Base-by-base conservation (phyloP, 768 basidiomycete genomes). In the Termitomyces sp. region DNA sequence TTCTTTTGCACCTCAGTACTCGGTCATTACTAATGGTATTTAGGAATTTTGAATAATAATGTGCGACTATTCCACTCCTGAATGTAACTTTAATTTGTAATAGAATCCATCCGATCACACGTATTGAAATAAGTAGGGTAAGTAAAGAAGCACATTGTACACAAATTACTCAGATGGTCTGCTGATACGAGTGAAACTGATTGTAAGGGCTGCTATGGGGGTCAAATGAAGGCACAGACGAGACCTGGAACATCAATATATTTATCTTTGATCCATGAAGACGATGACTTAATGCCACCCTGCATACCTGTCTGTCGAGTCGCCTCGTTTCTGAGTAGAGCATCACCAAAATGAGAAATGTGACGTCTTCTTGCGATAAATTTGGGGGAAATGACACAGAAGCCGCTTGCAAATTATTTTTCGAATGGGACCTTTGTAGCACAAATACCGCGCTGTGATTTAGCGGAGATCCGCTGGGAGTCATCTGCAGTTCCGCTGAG, bases 261-360 rank as follows among this genome's bases (percentile, higher is more conserved):
- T n/a, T n/a, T n/a, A n/a, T 49, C 6, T 20, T 33, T 20, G 15
- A 28, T 49, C 7, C 13, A 24, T 22, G 15, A 29, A 48, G 28
- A 13, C 20, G 15, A 50, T 16, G 20, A 34, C 22, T 34, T 15
- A 24, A 15, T 8, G 24, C 15, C 33, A 34, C 33, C 34, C 15
- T 24, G 24, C 54, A 1, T 22, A 55, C 54, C 34, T 33, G 22
- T 36, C 46, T 15, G n/a, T 57, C 47, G 5, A 50, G 48, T 1
- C 56, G 36, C 28, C 45, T 29, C 10, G 33, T 51, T 50, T 51
- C 56, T 13, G 56, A 57, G 28, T 57, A 57, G 20, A 57, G 12
- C 13, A 57, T 22, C 2, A 51, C 42, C 41, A 51, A 36, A 20
- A 57, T 48, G 13, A 57, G 50, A 44, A 57, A 57, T 31, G 36